Base-by-base conservation (phyloP, 129 eudicot genomes). In the Artemisia argyi region DNA sequence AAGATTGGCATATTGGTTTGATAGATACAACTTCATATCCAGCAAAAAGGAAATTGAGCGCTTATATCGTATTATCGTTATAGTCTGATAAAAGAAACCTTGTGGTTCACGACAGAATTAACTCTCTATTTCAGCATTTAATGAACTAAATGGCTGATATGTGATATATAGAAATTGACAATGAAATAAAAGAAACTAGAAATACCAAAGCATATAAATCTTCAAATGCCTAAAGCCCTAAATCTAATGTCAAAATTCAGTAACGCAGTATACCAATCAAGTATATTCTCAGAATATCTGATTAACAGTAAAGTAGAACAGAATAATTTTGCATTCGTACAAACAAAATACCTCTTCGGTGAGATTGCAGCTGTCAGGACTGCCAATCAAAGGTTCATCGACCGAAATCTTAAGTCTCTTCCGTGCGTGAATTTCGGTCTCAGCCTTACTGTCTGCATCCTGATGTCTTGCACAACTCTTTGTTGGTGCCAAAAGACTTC, bases 391-490 rank as follows among this genome's bases (percentile, higher is more conserved):
- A 65, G 53, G 76, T 51, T 47, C 62, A 39, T 78, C 73, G 47
- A 78, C 65, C 44, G 61, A 62, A 61, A 76, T 72, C 81, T 77
- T 90, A 24, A n/a, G 81, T 73, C 87, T 87, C 85, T 90, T 90
- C 39, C 17, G 73, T 57, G 86, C 83, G 57, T 42, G 82, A 12
- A 67, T 39, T 51, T 51, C 77, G 2, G 66, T 69, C 64, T 76
- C 80, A 53, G 15, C 71, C 48, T 78, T 76, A 53, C 32, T n/a
- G 30, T 60, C 61, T 24, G 71, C 73, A 67, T 69, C 76, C 8
- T 80, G 73, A 65, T 28, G 13, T 61, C 44, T 76, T 9, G 71
- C 60, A 68, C 47, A 24, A 59, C 72, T 71, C 61, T 69, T 72
- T 76, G 82, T 76, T 46, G 53, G 63, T 59, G 46, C 81, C 80